These are phyloP conservation scores for Alternaria sp. DNA, from an alignment of 2,329 filamentous ascomycete species.

Conservation along the genomic window DNA sequence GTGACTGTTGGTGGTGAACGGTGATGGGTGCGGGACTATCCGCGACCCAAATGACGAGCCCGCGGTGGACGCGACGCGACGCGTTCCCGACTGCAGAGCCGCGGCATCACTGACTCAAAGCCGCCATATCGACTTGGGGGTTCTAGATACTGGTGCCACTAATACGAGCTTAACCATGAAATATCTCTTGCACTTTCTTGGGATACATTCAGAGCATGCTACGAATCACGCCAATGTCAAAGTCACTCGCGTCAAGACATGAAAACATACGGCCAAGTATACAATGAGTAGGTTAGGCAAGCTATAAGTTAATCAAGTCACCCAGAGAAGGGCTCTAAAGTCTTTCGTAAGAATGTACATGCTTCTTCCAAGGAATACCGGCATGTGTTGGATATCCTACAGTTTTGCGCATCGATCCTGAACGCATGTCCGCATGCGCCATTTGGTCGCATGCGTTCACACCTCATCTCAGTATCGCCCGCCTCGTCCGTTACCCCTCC, in stretches of 20 bases:
- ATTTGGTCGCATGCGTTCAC: background rate
- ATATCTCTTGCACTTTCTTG: too few relatives aligned
- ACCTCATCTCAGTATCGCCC: slow-evolving; percentile 15
- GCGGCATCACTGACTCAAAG: background rate
- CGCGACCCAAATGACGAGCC: background rate
- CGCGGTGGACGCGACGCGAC: background rate
- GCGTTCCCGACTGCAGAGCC: background rate
- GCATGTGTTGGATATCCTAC: background rate
- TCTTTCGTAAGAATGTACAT: background rate
- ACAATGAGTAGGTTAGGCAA: background rate
- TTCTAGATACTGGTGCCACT: background rate
- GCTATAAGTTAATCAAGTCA: background rate
- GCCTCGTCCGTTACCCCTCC: slow-evolving; percentile 21
- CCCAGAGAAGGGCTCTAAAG: background rate
- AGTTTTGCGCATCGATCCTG: background rate
- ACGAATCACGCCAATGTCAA: background rate
- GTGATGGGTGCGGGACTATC: slow-evolving; percentile 2
- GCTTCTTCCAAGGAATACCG: background rate
- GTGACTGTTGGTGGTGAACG: background rate
- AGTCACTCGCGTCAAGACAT: background rate
- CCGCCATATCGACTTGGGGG: background rate
- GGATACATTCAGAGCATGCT: background rate
- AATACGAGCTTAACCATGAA: background rate
- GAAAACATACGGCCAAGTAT: background rate
- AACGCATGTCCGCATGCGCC: background rate